Evolutionary conservation across 2,329 filamentous ascomycete genomes (phyloP).

Genomic region (Colletotrichum euphorbiae): DNA sequence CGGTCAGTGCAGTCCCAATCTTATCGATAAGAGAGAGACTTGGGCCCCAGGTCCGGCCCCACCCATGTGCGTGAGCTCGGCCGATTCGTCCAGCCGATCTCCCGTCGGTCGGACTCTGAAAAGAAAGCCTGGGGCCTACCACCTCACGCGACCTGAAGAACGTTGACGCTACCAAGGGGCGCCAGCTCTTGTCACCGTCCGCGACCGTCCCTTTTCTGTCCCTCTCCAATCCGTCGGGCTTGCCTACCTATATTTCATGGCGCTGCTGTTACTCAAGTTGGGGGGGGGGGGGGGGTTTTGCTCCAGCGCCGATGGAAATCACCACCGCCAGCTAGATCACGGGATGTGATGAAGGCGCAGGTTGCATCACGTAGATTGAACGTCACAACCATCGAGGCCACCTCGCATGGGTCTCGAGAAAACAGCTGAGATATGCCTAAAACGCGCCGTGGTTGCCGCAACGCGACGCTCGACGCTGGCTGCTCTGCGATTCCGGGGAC

Average conservation of each 20-base stretch:
- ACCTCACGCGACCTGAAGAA: slow-evolving; percentile 34
- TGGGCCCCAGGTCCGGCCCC: not conserved
- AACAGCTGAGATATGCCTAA: not conserved
- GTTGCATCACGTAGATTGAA: slow-evolving; percentile 1
- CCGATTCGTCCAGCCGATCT: slow-evolving; percentile 15
- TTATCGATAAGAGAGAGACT: slow-evolving; percentile 23
- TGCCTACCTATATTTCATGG: too few species aligned
- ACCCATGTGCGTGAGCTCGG: slow-evolving; percentile 20
- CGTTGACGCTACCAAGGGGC: not conserved
- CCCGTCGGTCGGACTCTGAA: slow-evolving; percentile 14
- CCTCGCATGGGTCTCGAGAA: not conserved
- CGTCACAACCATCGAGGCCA: not conserved
- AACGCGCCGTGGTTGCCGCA: not conserved
- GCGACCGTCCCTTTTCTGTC: not conserved
- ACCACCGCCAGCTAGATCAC: not conserved
- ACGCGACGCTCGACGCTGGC: not conserved
- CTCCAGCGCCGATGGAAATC: too few species aligned
- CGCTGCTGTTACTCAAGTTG: too few species aligned
- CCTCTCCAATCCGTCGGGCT: not conserved
- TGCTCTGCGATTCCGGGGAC: not conserved
- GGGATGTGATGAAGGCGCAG: not conserved
- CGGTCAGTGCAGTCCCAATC: not conserved
- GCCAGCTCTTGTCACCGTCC: slow-evolving; percentile 2
- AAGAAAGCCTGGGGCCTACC: slow-evolving; percentile 1
- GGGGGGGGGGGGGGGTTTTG: too few species aligned